Evolutionary conservation across 108 stramenopile species (phyloP).

Genomic region (Epithemia pelagica): DNA sequence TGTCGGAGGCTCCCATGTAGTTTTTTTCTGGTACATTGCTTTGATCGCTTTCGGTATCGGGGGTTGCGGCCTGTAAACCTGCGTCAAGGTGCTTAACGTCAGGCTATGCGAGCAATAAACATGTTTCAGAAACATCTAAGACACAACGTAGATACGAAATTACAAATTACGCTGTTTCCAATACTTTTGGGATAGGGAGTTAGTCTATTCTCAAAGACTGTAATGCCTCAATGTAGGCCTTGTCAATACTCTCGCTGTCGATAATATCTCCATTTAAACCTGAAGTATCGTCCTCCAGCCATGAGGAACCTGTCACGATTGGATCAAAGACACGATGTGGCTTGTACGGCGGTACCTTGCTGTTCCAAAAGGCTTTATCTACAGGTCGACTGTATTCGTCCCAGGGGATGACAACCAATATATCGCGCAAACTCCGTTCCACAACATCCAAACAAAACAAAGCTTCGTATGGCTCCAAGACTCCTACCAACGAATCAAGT

Average conservation of each 20-base stretch:
- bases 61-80: too few relatives aligned
- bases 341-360: background rate
- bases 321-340: constrained; percentile 5
- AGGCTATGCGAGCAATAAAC: too few relatives aligned
- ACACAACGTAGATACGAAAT: too few relatives aligned
- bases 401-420: constrained; percentile 30
- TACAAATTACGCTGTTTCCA: too few relatives aligned
- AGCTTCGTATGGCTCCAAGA: constrained; percentile 83
- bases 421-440: constrained; percentile 74
- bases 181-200: too few relatives aligned
- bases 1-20: too few relatives aligned
- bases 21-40: too few relatives aligned
- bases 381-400: background rate
- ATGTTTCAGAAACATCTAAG: too few relatives aligned
- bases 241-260: constrained; percentile 5
- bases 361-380: background rate
- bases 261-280: background rate
- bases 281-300: too few relatives aligned
- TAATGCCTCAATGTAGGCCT: constrained; percentile 8
- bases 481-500: constrained; percentile 55
- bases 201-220: constrained; percentile 10
- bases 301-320: too few relatives aligned
- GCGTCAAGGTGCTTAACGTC: too few relatives aligned
- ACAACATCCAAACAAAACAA: constrained; percentile 63
- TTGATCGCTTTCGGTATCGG: too few relatives aligned